A percentile compares a stretch with the other conserved stretches of the same genome.
These are phyloP conservation scores for Chaetomium cochliodes DNA, from an alignment of 495 filamentous ascomycete species.

Conservation along the genomic window DNA sequence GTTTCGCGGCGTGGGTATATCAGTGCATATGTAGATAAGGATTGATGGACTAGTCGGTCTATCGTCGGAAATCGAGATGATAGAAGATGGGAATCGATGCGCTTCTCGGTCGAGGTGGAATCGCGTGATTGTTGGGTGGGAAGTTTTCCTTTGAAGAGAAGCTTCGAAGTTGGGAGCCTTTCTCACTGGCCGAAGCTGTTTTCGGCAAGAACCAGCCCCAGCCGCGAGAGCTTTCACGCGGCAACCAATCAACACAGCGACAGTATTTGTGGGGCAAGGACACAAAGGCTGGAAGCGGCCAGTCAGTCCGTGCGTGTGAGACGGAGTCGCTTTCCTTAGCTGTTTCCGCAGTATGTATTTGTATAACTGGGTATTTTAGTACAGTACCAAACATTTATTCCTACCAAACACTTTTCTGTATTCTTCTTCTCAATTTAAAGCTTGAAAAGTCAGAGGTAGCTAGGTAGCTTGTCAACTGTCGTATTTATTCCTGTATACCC, in stretches of 20 bases:
- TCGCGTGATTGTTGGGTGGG: slow-evolving; percentile 17
- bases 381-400: too few relatives aligned
- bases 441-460: too few relatives aligned
- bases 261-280: slow-evolving; percentile 9
- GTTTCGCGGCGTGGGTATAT: slow-evolving; percentile 33
- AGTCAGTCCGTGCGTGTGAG: background rate
- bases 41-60: background rate
- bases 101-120: background rate
- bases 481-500: too few relatives aligned
- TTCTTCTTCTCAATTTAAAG: too few relatives aligned
- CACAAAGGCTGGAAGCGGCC: background rate
- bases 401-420: too few relatives aligned
- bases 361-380: too few relatives aligned
- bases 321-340: too few relatives aligned
- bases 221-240: slow-evolving; percentile 16
- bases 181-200: slow-evolving; percentile 17
- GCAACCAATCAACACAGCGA: slow-evolving; percentile 16
- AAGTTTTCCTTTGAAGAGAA: slow-evolving; percentile 21
- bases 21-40: slow-evolving; percentile 23
- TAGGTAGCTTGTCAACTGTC: too few relatives aligned
- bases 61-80: background rate
- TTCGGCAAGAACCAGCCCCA: slow-evolving; percentile 22
- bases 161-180: slow-evolving; percentile 1
- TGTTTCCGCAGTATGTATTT: too few relatives aligned
- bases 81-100: slow-evolving; percentile 1